Evolutionary conservation across 805 yeast genomes (phyloP).

Genomic region (Komagataella populi): DNA sequence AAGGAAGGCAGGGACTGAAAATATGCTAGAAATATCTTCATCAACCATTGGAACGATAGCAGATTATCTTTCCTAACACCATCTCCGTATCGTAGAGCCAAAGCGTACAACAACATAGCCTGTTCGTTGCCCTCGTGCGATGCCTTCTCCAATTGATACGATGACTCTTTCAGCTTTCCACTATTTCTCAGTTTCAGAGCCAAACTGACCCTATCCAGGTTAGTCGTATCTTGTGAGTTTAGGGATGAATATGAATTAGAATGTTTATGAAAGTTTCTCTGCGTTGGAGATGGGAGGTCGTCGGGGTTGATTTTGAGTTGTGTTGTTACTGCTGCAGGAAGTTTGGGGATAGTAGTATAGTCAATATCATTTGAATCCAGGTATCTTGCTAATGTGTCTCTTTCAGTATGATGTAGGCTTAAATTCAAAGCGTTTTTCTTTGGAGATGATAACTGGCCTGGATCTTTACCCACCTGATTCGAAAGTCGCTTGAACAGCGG

Average conservation of each 20-base stretch:
- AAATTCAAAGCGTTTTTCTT: neutral
- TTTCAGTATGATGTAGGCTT: neutral
- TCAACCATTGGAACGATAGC: slow-evolving; percentile 45
- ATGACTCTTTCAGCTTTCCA: slow-evolving; percentile 54
- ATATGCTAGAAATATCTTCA: slow-evolving; percentile 1
- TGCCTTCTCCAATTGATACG: slow-evolving; percentile 53
- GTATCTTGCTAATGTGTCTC: neutral
- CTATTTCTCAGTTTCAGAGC: slow-evolving; percentile 38
- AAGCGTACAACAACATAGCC: slow-evolving; percentile 59
- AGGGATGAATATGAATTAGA: neutral
- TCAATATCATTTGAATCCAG: neutral
- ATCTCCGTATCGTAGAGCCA: slow-evolving; percentile 54
- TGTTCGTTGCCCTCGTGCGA: slow-evolving; percentile 47
- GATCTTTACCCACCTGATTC: neutral
- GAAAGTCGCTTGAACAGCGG: neutral
- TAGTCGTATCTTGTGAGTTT: slow-evolving; percentile 18
- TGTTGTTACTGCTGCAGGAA: neutral
- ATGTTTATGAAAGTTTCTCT: neutral
- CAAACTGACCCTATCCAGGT: slow-evolving; percentile 21
- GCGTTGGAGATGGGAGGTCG: neutral
- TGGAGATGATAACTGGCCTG: neutral
- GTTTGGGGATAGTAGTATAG: neutral
- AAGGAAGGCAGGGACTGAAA: neutral
- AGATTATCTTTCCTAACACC: slow-evolving; percentile 46
- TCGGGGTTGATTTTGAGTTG: neutral